phyloP scores from a whole-genome alignment of 1,284 basidiomycete genomes.

The Butyriboletus regius region DNA sequence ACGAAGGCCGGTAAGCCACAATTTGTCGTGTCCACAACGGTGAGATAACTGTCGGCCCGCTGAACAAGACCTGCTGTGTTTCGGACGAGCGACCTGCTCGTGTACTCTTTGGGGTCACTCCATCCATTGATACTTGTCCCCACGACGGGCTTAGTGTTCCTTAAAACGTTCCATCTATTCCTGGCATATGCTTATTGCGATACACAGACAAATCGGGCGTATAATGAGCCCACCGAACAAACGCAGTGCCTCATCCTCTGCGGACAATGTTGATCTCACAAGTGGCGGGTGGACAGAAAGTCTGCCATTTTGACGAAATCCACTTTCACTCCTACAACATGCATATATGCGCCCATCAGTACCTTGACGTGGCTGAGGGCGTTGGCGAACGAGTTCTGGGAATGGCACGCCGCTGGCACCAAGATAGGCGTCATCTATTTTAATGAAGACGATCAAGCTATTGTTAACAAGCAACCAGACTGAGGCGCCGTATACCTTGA shows the following conservation, averaged over 20 bases:
- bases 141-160: not conserved
- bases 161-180: not conserved
- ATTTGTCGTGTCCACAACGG: too few relatives aligned
- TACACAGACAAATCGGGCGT: not conserved
- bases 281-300: not conserved
- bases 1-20: too few relatives aligned
- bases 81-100: too few relatives aligned
- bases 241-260: not conserved
- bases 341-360: not conserved
- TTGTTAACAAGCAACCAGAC: not conserved
- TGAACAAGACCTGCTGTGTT: too few relatives aligned
- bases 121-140: too few relatives aligned
- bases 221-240: not conserved
- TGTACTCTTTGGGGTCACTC: too few relatives aligned
- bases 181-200: too few relatives aligned
- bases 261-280: not conserved
- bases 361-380: not conserved
- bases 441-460: not conserved
- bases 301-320: not conserved
- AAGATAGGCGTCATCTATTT: not conserved
- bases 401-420: not conserved
- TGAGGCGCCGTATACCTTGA: not conserved
- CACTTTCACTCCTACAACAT: not conserved
- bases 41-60: too few relatives aligned
- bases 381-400: not conserved